phyloP scores from a whole-genome alignment of 345 rosid genomes.

The Corchorus olitorius region DNA sequence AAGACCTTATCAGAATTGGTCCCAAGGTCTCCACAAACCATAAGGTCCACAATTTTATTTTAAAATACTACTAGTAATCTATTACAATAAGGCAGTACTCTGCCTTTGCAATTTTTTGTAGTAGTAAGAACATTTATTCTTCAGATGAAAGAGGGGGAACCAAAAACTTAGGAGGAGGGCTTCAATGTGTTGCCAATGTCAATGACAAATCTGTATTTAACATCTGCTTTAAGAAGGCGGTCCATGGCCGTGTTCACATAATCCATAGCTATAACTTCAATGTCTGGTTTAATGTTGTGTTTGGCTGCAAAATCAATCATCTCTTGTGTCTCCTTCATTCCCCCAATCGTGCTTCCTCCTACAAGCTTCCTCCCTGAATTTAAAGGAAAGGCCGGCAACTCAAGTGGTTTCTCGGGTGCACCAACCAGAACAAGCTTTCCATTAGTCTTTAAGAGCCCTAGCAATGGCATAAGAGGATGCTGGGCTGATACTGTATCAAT shows the following conservation, averaged over 20 bases:
- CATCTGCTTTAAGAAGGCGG: constrained; percentile 50
- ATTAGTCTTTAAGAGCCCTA: constrained; percentile 33
- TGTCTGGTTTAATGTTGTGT: constrained; percentile 44
- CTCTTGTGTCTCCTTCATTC: constrained; percentile 58
- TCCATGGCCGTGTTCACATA: constrained; percentile 59
- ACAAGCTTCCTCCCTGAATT: constrained; percentile 49
- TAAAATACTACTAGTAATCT: too few species aligned
- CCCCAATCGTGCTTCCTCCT: constrained; percentile 53
- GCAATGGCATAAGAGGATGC: constrained; percentile 34
- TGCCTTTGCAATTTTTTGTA: neutral
- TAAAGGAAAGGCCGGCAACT: constrained; percentile 32
- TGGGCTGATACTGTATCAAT: constrained; percentile 35
- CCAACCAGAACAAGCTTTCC: constrained; percentile 45
- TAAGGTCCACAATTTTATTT: too few species aligned
- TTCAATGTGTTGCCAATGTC: constrained; percentile 55
- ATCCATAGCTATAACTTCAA: constrained; percentile 47
- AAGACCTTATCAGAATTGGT: too few species aligned
- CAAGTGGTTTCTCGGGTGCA: constrained; percentile 38
- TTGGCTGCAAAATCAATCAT: constrained; percentile 59
- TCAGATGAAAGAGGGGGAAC: too few species aligned
- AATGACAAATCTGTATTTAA: constrained; percentile 59
- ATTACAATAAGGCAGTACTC: neutral
- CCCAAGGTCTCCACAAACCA: too few species aligned
- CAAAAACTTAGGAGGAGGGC: constrained; percentile 4
- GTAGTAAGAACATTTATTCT: too few species aligned